Evolutionary conservation across 148 eudicot species (phyloP), one percentile per base, ranked within the genome.

Genomic region (Dysphania ambrosioides): DNA sequence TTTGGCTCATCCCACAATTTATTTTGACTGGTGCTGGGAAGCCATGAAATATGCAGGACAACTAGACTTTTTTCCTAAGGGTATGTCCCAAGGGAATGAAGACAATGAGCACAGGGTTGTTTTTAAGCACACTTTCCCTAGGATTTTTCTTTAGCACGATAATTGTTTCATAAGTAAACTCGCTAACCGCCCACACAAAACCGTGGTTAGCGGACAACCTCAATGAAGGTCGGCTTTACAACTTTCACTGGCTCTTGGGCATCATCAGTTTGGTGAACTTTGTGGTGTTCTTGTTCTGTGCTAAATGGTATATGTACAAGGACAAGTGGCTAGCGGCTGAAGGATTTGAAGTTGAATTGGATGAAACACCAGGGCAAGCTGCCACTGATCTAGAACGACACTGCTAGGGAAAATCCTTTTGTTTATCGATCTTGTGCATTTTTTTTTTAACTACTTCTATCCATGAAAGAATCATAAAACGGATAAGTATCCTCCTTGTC

Each of bases 41-140:
- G 93, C 90, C 2, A 84, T 89, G 81, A 87, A 85, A 69, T 89
- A 89, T 78, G 82, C 90, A 0, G 93, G 93, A 5, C 93, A 89
- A 67, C 74, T 87, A 0, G 90, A 87, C n/a, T 47, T 89, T 87
- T 76, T 89, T 89, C 82, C 83, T 89, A 51, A 87, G 87, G 21
- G 85, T 83, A 57, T 85, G 87, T 23, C 93, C 93, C 2, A 87
- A 85, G 61, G 86, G 90, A 9, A 87, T 87, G 93, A 89, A 89
- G 59, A 84, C 93, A 0, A 87, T 87, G 81, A 89, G 93, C 70
- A 89, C 93, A 6, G 90, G 93, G 44, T 77, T 89, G 9, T 89
- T 89, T 80, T 59, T 89, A 57, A 87, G 89, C 2, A 87, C 90
- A 6, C 82, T 87, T 30, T 75, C 93, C 1, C 78, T 89, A 41